phyloP scores from a whole-genome alignment of 2,329 filamentous ascomycete species.

The Tolypocladium tropicale region DNA sequence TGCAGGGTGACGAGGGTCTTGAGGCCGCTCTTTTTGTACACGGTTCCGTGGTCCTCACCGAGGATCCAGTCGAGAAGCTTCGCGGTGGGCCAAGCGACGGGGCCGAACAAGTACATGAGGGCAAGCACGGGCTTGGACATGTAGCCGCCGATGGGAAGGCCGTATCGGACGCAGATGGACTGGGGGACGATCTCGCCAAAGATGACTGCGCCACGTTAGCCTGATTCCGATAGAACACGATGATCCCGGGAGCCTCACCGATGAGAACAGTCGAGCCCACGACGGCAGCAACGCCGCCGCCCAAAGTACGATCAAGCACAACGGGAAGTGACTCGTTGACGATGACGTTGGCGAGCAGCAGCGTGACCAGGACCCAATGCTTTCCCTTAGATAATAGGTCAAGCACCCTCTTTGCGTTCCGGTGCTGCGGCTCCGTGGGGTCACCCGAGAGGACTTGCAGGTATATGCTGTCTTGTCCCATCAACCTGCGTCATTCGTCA shows the following conservation, averaged over 20 bases:
- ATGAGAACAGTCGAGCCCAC: conserved; percentile 89
- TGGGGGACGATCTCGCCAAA: conserved; percentile 96
- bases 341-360: conserved; percentile 92
- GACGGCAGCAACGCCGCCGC: conserved; percentile 89
- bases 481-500: conserved; percentile 30
- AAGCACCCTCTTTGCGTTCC: conserved; percentile 74
- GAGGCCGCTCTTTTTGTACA: conserved; percentile 95
- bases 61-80: conserved; percentile 90
- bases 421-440: conserved; percentile 73
- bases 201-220: conserved; percentile 54
- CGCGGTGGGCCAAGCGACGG: conserved; percentile 87
- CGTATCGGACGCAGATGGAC: conserved; percentile 91
- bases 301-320: conserved; percentile 84
- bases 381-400: conserved; percentile 77
- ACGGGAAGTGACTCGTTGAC: conserved; percentile 96
- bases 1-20: conserved; percentile 95
- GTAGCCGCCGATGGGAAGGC: conserved; percentile 86
- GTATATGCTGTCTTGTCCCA: conserved; percentile 87
- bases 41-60: conserved; percentile 88
- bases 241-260: conserved; percentile 43
- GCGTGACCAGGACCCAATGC: conserved; percentile 94
- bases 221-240: conserved; percentile 1
- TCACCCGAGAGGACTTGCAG: conserved; percentile 88
- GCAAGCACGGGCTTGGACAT: conserved; percentile 79
- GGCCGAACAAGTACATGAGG: conserved; percentile 87